Conservation (phyloP, 140 eudicot species). For the Senecio squalidus region DNA sequence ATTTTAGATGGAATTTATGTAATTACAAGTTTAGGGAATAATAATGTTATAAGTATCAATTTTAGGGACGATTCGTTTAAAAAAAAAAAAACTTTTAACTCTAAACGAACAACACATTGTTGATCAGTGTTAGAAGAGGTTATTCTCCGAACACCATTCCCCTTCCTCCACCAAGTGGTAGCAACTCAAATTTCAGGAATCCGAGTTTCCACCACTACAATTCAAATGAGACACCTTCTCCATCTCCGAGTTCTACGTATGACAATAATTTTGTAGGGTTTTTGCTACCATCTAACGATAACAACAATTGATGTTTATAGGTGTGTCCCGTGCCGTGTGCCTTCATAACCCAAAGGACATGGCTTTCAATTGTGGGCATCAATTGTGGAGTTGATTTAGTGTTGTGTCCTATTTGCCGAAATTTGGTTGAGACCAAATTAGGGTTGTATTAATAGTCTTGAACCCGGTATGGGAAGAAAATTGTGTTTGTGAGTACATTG, state of each 20-base stretch:
- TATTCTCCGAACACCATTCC: slow-evolving; percentile 35
- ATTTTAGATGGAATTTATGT: no score
- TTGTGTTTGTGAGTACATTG: no score
- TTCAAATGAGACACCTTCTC: slow-evolving; percentile 14
- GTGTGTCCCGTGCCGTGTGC: slow-evolving; percentile 47
- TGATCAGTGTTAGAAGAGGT: slow-evolving; percentile 38
- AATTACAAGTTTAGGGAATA: no score
- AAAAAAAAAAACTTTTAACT: no score
- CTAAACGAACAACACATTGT: neutral
- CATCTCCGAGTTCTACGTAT: slow-evolving; percentile 35
- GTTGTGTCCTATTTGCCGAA: slow-evolving; percentile 48
- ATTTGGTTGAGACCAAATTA: slow-evolving; percentile 40
- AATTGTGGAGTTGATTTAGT: slow-evolving; percentile 49
- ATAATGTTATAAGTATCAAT: no score
- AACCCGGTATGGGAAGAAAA: neutral
- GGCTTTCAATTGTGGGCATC: slow-evolving; percentile 79
- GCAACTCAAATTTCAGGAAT: neutral
- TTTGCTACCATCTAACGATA: no score
- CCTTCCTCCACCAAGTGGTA: slow-evolving; percentile 51
- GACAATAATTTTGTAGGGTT: no score
- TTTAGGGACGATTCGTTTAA: no score
- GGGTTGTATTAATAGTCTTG: slow-evolving; percentile 21
- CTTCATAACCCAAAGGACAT: slow-evolving; percentile 36
- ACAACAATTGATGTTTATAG: slow-evolving; percentile 16
- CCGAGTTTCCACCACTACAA: neutral